phyloP scores from a whole-genome alignment of 306 rosid species.

The Lathyrus oleraceus region DNA sequence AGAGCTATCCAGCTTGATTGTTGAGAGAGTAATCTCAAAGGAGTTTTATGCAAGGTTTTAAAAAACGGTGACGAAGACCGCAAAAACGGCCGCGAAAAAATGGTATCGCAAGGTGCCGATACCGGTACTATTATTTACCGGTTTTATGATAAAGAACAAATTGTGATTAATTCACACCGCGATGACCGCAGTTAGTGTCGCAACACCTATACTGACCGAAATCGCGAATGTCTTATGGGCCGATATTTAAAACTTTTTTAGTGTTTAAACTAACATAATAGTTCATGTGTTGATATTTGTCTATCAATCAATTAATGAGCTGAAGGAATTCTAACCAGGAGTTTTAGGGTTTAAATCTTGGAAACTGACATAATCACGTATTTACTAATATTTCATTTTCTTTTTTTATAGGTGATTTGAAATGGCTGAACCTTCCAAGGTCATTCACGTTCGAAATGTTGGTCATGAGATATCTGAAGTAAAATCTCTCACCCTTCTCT shows the following conservation, averaged over 20 bases:
- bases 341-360: neutral
- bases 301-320: neutral
- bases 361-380: neutral
- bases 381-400: neutral
- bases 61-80: too few species aligned
- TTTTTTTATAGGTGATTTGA: constrained; percentile 46
- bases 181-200: too few species aligned
- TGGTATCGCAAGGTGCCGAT: too few species aligned
- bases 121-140: too few species aligned
- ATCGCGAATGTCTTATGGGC: too few species aligned
- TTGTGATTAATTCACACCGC: too few species aligned
- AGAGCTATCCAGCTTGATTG: neutral
- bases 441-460: constrained; percentile 93
- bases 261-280: neutral
- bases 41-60: neutral
- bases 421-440: constrained; percentile 96
- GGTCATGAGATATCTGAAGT: constrained; percentile 97
- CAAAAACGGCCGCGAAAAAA: too few species aligned
- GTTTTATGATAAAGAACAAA: too few species aligned
- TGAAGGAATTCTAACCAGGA: neutral
- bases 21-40: neutral
- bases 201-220: too few species aligned
- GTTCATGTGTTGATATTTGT: neutral
- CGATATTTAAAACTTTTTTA: too few species aligned
- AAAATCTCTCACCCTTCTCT: constrained; percentile 27